phyloP scores from a whole-genome alignment of 1,284 basidiomycete species.

The Trichosporon sp. region DNA sequence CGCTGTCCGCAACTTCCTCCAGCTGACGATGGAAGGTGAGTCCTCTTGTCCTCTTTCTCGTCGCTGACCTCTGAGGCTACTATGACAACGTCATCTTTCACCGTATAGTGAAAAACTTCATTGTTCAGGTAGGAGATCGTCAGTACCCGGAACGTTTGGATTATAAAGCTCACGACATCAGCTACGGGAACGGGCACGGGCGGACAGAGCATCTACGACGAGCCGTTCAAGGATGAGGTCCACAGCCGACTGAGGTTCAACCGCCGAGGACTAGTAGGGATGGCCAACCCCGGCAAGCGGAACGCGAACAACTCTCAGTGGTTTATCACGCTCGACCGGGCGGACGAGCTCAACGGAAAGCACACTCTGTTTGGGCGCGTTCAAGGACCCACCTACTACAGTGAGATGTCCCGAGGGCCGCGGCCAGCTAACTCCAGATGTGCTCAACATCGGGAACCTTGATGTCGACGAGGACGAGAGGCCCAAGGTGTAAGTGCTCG shows the following conservation, averaged over 20 bases:
- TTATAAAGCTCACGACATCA: not conserved
- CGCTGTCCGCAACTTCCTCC: slow-evolving; percentile 89
- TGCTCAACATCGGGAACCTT: slow-evolving; percentile 83
- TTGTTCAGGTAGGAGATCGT: slow-evolving; percentile 91
- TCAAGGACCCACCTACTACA: slow-evolving; percentile 74
- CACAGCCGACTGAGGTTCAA: slow-evolving; percentile 73
- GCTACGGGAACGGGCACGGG: slow-evolving; percentile 84
- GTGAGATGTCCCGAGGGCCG: slow-evolving; percentile 60
- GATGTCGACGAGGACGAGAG: slow-evolving; percentile 80
- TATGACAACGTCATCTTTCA: slow-evolving; percentile 95
- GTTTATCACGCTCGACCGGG: slow-evolving; percentile 85
- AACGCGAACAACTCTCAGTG: slow-evolving; percentile 87
- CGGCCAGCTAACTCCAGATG: slow-evolving; percentile 62
- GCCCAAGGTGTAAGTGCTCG: slow-evolving; percentile 73
- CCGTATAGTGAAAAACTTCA: slow-evolving; percentile 76
- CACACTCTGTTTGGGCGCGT: slow-evolving; percentile 78
- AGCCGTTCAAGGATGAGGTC: slow-evolving; percentile 91
- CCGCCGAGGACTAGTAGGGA: slow-evolving; percentile 80
- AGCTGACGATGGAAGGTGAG: slow-evolving; percentile 85
- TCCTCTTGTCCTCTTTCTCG: slow-evolving; percentile 34
- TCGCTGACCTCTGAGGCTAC: slow-evolving; percentile 66
- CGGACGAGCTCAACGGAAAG: slow-evolving; percentile 84
- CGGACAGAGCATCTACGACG: slow-evolving; percentile 88
- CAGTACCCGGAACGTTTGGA: not conserved
- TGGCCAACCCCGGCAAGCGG: slow-evolving; percentile 87